Base-by-base conservation (phyloP, 441 rosid species). In the Erodium chrysanthum region DNA sequence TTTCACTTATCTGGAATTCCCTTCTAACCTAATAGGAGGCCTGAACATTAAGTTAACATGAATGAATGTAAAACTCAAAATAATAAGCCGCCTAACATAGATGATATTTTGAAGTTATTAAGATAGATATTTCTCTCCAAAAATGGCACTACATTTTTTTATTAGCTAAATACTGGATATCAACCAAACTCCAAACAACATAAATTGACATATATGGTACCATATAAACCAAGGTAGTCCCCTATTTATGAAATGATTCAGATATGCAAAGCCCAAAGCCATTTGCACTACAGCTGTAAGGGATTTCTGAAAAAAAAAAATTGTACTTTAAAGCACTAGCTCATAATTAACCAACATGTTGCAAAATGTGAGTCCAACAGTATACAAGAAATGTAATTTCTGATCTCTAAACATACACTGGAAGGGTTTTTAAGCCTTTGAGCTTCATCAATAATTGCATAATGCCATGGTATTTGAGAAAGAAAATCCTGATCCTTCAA, bases 381-480 rank as follows among this genome's bases (percentile, higher is more conserved):
- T 11, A 25, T 58, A 48, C 18, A 29, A 27, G 37, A 59, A 31
- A 9, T 21, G 0, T 5, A 48, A 17, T 62, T 27, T 6, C 17
- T 50, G 22, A 62, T 71, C 54, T 31, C 68, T 33, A 76, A 65
- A n/a, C 92, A 73, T 92, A 92, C 98, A 63, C 94, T 90, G 65
- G 85, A 82, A 67, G 98, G 91, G 80, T 87, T 90, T 81, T 90
- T 92, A 74, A 92, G 96, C 71, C 98, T 82, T 74, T 92, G 96
- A 74, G 96, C 96, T 81, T 92, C 96, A 73, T 92, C 98, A 76
- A 88, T 80, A 46, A 92, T 67, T 62, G 96, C 75, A 72, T 78
- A 88, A 29, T 79, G 82, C 98, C 96, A 92, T 17, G 88, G 89
- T 66, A 88, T 81, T 78, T 92, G 97, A 76, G 85, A 86, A 76